phyloP scores from a whole-genome alignment of 495 filamentous ascomycete species.

The Pyrenula massariospora region DNA sequence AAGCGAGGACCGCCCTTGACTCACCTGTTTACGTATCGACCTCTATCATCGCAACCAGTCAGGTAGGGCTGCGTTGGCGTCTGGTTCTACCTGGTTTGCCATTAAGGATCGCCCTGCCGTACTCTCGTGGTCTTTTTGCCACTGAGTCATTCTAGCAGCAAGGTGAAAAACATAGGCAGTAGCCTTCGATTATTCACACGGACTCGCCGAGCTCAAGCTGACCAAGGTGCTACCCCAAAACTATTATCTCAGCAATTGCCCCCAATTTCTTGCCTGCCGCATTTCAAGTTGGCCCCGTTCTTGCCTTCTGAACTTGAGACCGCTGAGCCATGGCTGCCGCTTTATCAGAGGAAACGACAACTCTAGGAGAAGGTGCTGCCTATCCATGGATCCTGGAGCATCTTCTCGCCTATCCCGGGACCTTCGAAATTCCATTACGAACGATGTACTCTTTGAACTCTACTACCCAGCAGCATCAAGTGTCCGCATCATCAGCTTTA shows the following conservation, averaged over 20 bases:
- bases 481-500: constrained; percentile 22
- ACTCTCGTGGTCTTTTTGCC: too few species aligned
- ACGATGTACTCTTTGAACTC: constrained; percentile 67
- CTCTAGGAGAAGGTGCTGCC: constrained; percentile 25
- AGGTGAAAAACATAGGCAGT: too few species aligned
- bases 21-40: too few species aligned
- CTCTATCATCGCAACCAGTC: too few species aligned
- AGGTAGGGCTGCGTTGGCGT: too few species aligned
- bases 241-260: too few species aligned
- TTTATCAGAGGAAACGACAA: not conserved
- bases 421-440: constrained; percentile 61
- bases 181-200: too few species aligned
- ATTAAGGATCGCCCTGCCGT: too few species aligned
- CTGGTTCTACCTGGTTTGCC: too few species aligned
- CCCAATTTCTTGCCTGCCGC: not conserved
- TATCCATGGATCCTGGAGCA: constrained; percentile 58
- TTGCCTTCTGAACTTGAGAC: not conserved
- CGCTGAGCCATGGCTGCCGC: not conserved
- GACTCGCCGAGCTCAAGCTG: too few species aligned
- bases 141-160: too few species aligned
- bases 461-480: constrained; percentile 22
- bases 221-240: too few species aligned
- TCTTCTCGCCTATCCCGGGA: constrained; percentile 49
- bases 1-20: not conserved
- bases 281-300: not conserved